Conservation (phyloP, 257 asterid genomes). For the Solanum virginianum region DNA sequence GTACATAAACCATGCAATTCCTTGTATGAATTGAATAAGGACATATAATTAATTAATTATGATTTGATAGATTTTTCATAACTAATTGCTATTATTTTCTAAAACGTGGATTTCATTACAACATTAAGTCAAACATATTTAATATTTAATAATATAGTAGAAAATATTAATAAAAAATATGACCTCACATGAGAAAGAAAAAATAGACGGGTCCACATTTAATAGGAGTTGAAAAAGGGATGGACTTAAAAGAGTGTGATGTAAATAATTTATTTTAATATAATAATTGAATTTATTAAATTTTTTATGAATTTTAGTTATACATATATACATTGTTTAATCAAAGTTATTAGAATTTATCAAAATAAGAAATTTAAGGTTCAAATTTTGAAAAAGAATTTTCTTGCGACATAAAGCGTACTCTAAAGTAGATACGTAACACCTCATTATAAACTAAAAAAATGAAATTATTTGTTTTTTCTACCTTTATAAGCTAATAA, state of each 20-base stretch:
- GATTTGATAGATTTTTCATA: not conserved
- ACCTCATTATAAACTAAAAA: not conserved
- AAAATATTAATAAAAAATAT: not conserved
- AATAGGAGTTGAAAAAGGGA: fast-evolving
- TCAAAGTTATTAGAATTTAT: not conserved
- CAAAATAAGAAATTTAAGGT: not conserved
- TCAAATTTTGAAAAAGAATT: not conserved
- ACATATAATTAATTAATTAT: too few species aligned
- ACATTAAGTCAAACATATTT: not conserved
- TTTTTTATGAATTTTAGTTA: not conserved
- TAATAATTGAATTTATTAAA: fast-evolving
- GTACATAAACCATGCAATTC: not conserved
- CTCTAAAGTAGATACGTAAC: not conserved
- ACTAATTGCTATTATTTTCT: not conserved
- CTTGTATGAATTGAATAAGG: not conserved
- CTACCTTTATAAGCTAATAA: not conserved
- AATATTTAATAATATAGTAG: not conserved
- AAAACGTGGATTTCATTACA: not conserved
- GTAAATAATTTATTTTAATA: not conserved
- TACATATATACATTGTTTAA: not conserved
- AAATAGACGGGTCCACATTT: fast-evolving
- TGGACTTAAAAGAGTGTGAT: not conserved
- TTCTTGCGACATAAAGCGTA: fast-evolving
- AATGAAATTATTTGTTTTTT: not conserved
- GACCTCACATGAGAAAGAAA: not conserved